Evolutionary conservation across 371 early-diverging fungal genomes (phyloP), one percentile per base, ranked within the genome.

Genomic region (Blakeslea trispora): DNA sequence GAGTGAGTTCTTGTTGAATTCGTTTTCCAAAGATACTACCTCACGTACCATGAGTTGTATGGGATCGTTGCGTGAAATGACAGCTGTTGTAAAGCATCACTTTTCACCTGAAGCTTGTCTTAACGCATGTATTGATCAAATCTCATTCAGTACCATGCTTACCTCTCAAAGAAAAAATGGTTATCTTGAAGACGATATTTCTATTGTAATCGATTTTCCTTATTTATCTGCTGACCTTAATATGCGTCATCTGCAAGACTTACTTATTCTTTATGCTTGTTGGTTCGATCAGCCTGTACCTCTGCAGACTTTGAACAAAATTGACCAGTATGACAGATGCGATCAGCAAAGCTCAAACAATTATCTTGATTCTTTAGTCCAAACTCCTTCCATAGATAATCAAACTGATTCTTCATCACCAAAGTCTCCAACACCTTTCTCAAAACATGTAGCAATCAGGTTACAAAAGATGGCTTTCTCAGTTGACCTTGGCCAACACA

Each of bases 21-120:
- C 61, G 2, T 67, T 71, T 19, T 77, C 73, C n/a, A 68, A 61
- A 24, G 67, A 65, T n/a, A 58, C 53, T 1, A 72, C 75, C 0
- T 76, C 71, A 47, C 74, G 74, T 49, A 81, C 83, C 0, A 66
- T 82, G 24, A 87, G 86, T 18, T 81, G 86, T 55, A 75, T 81
- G 21, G 89, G 84, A 5, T 82, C 78, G 14, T 70, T 91, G 13
- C 61, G 73, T 3, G 81, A 81, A 9, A 77, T 81, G 1, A 85
- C 85, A 3, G 86, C 82, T 2, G 66, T 82, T 23, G 77, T 92
- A 21, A 87, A 87, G 14, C 91, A 93, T 57, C 77, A 83, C 15
- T 93, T 90, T 59, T 93, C 94, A 8, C 91, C 91, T 11, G 91
- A 92, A 58, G 85, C 91, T 45, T 91, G 91, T 51, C 64, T 92